These are phyloP conservation scores for Clarireedia hainanense DNA, from an alignment of 2,329 filamentous ascomycete genomes.

Conservation along the genomic window DNA sequence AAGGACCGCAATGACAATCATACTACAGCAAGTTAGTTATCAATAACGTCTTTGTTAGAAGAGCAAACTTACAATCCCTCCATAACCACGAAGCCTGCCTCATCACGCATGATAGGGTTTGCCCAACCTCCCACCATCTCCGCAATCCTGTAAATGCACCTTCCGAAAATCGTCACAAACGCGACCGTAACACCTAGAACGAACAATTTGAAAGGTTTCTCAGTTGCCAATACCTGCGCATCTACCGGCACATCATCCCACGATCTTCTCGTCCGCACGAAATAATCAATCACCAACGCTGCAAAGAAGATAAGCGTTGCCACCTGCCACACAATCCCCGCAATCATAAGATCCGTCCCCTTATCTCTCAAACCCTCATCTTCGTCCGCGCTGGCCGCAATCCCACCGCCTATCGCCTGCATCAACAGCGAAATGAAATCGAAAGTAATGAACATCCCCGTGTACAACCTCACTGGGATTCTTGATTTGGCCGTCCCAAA, in stretches of 20 bases:
- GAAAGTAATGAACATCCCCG: constrained; percentile 49
- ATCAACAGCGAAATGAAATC: constrained; percentile 50
- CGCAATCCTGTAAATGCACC: constrained; percentile 33
- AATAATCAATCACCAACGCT: constrained; percentile 41
- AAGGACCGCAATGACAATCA: constrained; percentile 41
- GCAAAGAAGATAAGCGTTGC: constrained; percentile 32
- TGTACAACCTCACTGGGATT: constrained; percentile 37
- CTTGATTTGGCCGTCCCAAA: constrained; percentile 14
- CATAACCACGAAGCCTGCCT: constrained; percentile 50
- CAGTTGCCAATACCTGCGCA: constrained; percentile 8
- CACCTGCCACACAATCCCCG: constrained; percentile 34
- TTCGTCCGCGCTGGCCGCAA: constrained; percentile 32
- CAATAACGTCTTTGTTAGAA: no score
- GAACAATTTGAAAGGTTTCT: constrained; percentile 15
- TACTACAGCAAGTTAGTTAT: constrained; percentile 15
- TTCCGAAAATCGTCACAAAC: constrained; percentile 14
- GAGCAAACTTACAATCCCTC: constrained; percentile 40
- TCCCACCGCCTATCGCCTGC: constrained; percentile 49
- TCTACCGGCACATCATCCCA: constrained; percentile 13
- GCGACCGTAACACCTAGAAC: constrained; percentile 12
- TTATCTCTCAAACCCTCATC: constrained; percentile 7
- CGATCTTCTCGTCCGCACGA: constrained; percentile 28
- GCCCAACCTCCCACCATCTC: constrained; percentile 60
- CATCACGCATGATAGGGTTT: constrained; percentile 54
- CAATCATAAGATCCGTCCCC: constrained; percentile 31